Evolutionary conservation across 208 protist genomes (phyloP), one percentile per base, ranked within the genome.

Genomic region (Trichomonas tenax): DNA sequence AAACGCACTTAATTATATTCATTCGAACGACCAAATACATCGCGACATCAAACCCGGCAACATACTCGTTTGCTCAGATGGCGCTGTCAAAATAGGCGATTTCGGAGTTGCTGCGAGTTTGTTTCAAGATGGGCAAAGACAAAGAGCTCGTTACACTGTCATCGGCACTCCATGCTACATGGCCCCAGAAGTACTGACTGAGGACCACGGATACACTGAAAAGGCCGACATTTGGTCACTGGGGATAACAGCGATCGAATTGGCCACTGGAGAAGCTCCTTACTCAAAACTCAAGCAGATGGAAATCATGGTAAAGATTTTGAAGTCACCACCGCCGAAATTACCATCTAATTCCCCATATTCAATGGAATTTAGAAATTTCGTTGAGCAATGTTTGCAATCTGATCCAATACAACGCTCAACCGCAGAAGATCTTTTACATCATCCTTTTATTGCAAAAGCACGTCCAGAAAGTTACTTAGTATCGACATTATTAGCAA

Each of bases 211-310:
- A 26, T 97, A 98, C 63, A 96, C 97, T 40, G 34, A 96, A 23
- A 97, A 97, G 82, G 97, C 97, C 49, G 97, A 98, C 96, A 97
- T 98, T 40, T 98, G 97, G 97, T 97, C 97, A n/a, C 84, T 98
- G 21, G 97, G 97, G 26, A 98, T 98, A 63, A 97, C 96, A 9
- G 97, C 97, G 3, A 97, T 98, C 36, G 97, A 98, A 96, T 81
- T 97, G 0, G 97, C 97, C 0, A 96, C 97, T 82, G 90, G 63
- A 26, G 4, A 81, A 11, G 97, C 97, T 41, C 97, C 97, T 2
- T 96, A 97, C 63, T 93, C 96, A 31, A 89, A 98, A 58, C 10
- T 97, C 26, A 96, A 97, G 63, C 97, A 97, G 3, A 49, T 98
- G 86, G 86, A 41, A 1, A 21, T 93, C 26, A 44, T 93, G 14